phyloP scores from a whole-genome alignment of 495 filamentous ascomycete genomes.

The Tuber borchii region DNA sequence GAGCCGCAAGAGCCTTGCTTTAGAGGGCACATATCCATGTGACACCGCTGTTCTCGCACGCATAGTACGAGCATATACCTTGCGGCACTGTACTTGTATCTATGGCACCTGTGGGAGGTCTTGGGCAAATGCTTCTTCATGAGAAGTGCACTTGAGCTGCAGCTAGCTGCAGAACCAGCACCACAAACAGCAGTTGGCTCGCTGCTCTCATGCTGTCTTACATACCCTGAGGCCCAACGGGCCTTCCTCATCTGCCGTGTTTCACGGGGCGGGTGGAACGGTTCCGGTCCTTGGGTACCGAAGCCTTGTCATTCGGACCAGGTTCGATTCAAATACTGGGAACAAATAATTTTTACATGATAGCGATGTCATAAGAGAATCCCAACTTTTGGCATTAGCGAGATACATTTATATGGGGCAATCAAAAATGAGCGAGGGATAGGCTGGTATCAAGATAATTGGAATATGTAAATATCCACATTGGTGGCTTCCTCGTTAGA shows the following conservation, averaged over 20 bases:
- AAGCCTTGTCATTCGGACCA: not conserved
- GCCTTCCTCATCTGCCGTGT: constrained; percentile 19
- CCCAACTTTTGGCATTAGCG: not conserved
- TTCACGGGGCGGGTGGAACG: constrained; percentile 15
- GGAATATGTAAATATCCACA: constrained; percentile 1
- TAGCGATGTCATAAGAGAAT: not conserved
- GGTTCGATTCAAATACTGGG: not conserved
- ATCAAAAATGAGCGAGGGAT: not conserved
- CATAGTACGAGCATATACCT: not conserved
- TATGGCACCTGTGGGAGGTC: not conserved
- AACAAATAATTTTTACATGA: not conserved
- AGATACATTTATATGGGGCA: not conserved
- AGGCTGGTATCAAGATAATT: not conserved
- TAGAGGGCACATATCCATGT: not conserved
- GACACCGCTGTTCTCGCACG: not conserved
- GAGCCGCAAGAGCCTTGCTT: not conserved
- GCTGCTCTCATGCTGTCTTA: constrained; percentile 15
- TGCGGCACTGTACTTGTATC: not conserved
- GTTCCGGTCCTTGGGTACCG: constrained; percentile 1
- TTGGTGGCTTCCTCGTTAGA: not conserved
- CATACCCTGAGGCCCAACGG: constrained; percentile 12
- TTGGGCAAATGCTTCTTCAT: not conserved
- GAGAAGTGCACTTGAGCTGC: not conserved
- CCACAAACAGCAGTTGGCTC: not conserved
- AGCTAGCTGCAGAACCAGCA: not conserved